Evolutionary conservation across 495 filamentous ascomycete species (phyloP).

Genomic region (Daldinia decipiens): DNA sequence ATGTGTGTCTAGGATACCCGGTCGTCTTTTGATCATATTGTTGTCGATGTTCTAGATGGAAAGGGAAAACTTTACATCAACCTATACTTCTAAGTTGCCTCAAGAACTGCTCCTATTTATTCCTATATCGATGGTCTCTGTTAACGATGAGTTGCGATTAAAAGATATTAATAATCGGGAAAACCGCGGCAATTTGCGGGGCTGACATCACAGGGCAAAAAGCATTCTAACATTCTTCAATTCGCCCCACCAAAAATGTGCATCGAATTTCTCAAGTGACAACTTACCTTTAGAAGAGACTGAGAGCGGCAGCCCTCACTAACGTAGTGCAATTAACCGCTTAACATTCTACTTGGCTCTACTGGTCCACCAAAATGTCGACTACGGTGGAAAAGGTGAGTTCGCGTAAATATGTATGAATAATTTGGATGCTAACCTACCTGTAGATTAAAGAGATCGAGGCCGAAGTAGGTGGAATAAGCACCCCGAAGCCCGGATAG

Average conservation of each 20-base stretch:
- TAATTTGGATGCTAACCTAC: slow-evolving; percentile 29
- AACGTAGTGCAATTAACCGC: slow-evolving; percentile 8
- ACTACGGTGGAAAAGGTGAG: slow-evolving; percentile 95
- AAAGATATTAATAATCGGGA: slow-evolving; percentile 10
- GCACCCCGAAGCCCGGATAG: slow-evolving; percentile 15
- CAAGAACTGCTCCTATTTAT: neutral
- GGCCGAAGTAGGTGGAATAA: slow-evolving; percentile 72
- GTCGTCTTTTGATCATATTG: neutral
- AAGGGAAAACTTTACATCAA: neutral
- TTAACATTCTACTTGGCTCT: slow-evolving; percentile 2
- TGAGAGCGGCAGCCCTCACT: slow-evolving; percentile 5
- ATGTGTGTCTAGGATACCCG: neutral
- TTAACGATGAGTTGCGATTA: slow-evolving; percentile 18
- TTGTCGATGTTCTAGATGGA: neutral
- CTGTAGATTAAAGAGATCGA: slow-evolving; percentile 96
- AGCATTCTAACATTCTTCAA: slow-evolving; percentile 40
- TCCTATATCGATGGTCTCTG: slow-evolving; percentile 1
- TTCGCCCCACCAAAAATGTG: slow-evolving; percentile 44
- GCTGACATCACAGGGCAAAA: slow-evolving; percentile 46
- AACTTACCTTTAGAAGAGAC: slow-evolving; percentile 11
- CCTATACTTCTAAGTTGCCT: neutral
- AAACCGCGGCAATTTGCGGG: slow-evolving; percentile 41
- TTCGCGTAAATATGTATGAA: slow-evolving; percentile 15
- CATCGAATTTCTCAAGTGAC: slow-evolving; percentile 25
- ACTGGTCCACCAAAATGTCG: slow-evolving; percentile 73